phyloP scores from a whole-genome alignment of 2,329 filamentous ascomycete genomes.

The Ciborinia camelliae region DNA sequence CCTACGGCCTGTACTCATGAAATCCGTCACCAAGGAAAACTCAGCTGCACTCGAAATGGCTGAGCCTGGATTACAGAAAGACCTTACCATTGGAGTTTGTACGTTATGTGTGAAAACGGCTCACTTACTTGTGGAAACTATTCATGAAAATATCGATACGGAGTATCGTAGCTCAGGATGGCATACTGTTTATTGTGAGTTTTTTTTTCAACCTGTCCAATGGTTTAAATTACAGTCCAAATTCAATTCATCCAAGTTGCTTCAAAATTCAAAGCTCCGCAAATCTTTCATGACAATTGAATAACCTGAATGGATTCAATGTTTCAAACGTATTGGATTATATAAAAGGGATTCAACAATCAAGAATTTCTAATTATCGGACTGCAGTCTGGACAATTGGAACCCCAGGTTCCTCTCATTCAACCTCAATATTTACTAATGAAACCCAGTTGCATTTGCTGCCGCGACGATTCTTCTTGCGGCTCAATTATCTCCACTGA shows the following conservation, averaged over 20 bases:
- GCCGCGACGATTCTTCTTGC: constrained; percentile 24
- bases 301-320: too few species aligned
- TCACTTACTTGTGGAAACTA: constrained; percentile 19
- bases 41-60: background rate
- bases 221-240: too few species aligned
- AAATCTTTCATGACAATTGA: too few species aligned
- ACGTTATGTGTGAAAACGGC: constrained; percentile 24
- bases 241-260: too few species aligned
- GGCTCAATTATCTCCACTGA: constrained; percentile 16
- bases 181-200: constrained; percentile 29
- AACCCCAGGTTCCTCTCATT: background rate
- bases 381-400: too few species aligned
- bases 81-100: constrained; percentile 20
- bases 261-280: too few species aligned
- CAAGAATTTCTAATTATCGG: too few species aligned
- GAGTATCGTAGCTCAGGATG: constrained; percentile 24
- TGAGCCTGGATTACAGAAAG: background rate
- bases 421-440: background rate
- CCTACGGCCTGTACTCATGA: background rate
- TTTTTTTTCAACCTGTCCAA: too few species aligned
- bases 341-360: too few species aligned
- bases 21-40: constrained; percentile 2
- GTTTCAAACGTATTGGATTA: too few species aligned
- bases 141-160: constrained; percentile 18
- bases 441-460: constrained; percentile 21